These are phyloP conservation scores for Chrysanthemum lavandulifolium DNA, from an alignment of 129 eudicot genomes.

Conservation along the genomic window DNA sequence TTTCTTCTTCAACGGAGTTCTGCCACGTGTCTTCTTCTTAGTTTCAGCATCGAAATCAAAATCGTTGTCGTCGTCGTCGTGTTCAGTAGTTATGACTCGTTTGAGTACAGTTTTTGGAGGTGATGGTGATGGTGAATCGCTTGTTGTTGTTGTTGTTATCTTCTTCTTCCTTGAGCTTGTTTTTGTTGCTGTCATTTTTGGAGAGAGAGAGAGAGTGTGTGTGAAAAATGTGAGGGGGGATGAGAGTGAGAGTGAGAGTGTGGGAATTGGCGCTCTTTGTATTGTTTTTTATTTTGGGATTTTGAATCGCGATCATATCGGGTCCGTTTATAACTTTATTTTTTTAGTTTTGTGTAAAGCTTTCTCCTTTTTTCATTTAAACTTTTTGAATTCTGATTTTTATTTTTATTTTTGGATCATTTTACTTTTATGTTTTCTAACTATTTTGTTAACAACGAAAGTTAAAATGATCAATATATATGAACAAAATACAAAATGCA, in stretches of 20 bases:
- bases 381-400: no score
- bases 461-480: no score
- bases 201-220: neutral
- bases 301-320: neutral
- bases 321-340: no score
- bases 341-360: no score
- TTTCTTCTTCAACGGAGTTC: conserved; percentile 25
- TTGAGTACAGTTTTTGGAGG: conserved; percentile 35
- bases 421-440: no score
- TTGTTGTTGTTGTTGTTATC: neutral
- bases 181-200: conserved; percentile 41
- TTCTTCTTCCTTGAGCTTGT: conserved; percentile 52
- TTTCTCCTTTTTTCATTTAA: no score
- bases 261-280: conserved; percentile 23
- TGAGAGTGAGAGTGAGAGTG: neutral
- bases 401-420: no score
- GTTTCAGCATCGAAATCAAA: conserved; percentile 26
- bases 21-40: conserved; percentile 20
- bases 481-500: no score
- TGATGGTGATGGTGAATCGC: conserved; percentile 30
- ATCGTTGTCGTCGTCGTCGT: conserved; percentile 30
- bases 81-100: conserved; percentile 23
- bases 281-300: neutral
- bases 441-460: no score
- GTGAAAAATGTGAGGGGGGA: neutral